phyloP scores from a whole-genome alignment of 305 asterid species.

The Euphrasia arctica region DNA sequence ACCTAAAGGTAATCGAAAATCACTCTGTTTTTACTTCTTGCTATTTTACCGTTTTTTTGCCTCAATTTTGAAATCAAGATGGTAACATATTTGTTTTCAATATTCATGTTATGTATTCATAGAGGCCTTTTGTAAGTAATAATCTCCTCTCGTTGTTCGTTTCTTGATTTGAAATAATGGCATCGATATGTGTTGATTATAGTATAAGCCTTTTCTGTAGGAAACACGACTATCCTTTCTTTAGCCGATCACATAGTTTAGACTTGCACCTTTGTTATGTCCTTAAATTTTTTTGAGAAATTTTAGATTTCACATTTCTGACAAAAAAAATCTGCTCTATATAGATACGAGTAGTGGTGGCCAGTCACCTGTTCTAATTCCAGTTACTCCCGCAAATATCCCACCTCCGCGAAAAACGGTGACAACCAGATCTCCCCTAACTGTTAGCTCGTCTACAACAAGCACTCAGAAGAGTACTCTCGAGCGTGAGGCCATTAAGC shows the following conservation, averaged over 20 bases:
- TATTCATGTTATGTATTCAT: not conserved
- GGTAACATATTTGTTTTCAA: not conserved
- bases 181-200: too few species aligned
- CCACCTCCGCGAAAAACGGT: constrained; percentile 24
- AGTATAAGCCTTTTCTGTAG: too few species aligned
- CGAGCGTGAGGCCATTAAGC: constrained; percentile 29
- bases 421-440: constrained; percentile 35
- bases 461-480: constrained; percentile 38
- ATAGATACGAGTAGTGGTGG: constrained; percentile 41
- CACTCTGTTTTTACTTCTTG: not conserved
- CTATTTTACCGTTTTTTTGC: not conserved
- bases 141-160: too few species aligned
- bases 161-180: too few species aligned
- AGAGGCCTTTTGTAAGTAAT: too few species aligned
- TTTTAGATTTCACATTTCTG: not conserved
- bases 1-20: constrained; percentile 46
- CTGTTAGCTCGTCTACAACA: constrained; percentile 38
- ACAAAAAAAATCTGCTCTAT: not conserved
- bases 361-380: constrained; percentile 29
- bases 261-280: too few species aligned
- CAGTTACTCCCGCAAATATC: constrained; percentile 26
- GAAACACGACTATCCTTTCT: too few species aligned
- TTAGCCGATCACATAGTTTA: too few species aligned
- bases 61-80: not conserved
- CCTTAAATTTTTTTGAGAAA: not conserved